A percentile compares a stretch with the other conserved stretches of the same genome.
Conservation (phyloP, 352 stramenopile species). For the Pythium periplocum region DNA sequence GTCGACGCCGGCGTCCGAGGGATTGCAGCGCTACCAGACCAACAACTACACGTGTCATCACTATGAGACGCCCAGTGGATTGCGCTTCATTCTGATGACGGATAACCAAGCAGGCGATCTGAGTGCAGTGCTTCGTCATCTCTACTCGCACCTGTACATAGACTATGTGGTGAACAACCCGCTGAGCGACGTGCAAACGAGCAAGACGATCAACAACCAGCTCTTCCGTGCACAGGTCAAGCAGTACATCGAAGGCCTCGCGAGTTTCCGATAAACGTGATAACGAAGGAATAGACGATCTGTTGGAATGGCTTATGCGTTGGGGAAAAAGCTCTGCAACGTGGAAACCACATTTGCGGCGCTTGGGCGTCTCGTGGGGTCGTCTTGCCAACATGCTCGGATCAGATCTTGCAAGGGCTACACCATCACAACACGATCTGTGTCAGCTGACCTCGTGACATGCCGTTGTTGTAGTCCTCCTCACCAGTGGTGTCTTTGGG, state of each 20-base stretch:
- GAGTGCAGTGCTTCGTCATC: slow-evolving; percentile 72
- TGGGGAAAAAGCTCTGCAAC: slow-evolving; percentile 45
- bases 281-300: slow-evolving; percentile 5
- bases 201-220: slow-evolving; percentile 73
- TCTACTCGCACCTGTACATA: slow-evolving; percentile 89
- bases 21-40: slow-evolving; percentile 82
- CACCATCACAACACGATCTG: background rate
- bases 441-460: background rate
- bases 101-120: slow-evolving; percentile 85
- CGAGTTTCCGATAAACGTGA: slow-evolving; percentile 50
- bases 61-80: slow-evolving; percentile 86
- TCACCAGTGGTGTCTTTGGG: slow-evolving; percentile 51
- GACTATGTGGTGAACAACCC: slow-evolving; percentile 90
- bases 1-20: slow-evolving; percentile 25
- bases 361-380: slow-evolving; percentile 38
- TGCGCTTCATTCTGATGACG: slow-evolving; percentile 90
- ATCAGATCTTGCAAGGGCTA: slow-evolving; percentile 64
- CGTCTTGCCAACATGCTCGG: slow-evolving; percentile 57
- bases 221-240: slow-evolving; percentile 68
- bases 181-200: slow-evolving; percentile 65
- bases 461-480: background rate
- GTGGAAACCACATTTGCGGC: slow-evolving; percentile 35
- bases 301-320: slow-evolving; percentile 4
- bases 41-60: slow-evolving; percentile 89
- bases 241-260: slow-evolving; percentile 70